phyloP scores from a whole-genome alignment of 1,284 basidiomycete genomes.

The Anthracocystis setariae region DNA sequence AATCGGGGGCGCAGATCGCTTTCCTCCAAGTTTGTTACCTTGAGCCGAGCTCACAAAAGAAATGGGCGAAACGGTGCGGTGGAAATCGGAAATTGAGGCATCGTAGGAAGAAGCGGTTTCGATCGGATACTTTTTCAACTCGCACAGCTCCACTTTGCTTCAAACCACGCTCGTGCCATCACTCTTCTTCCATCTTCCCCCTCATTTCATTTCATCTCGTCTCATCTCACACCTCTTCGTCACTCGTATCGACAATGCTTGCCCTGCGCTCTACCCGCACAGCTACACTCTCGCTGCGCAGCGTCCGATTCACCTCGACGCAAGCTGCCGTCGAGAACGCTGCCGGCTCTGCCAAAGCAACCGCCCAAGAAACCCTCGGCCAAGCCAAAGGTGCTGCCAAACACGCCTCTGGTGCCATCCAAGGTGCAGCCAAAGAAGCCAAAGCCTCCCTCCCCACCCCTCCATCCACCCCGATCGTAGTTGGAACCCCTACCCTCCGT shows the following conservation, averaged over 20 bases:
- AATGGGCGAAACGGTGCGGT: slow-evolving; percentile 1
- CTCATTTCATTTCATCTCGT: neutral
- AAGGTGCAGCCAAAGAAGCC: slow-evolving; percentile 21
- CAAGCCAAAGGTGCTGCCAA: slow-evolving; percentile 33
- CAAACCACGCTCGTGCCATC: slow-evolving; percentile 26
- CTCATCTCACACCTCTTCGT: neutral
- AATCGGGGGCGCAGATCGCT: too few species aligned
- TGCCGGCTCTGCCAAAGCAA: slow-evolving; percentile 9
- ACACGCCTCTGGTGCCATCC: slow-evolving; percentile 19
- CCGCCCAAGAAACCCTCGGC: slow-evolving; percentile 20
- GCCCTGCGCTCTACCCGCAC: slow-evolving; percentile 16
- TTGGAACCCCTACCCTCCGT: slow-evolving; percentile 35
- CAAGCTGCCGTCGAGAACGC: slow-evolving; percentile 29
- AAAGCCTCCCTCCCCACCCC: slow-evolving; percentile 21
- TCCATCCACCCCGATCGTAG: slow-evolving; percentile 37
- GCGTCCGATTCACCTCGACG: slow-evolving; percentile 13
- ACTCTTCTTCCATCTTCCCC: too few species aligned
- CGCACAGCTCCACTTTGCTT: slow-evolving; percentile 1
- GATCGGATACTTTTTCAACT: neutral
- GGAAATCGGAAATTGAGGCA: slow-evolving; percentile 25
- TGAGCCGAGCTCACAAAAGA: too few species aligned
- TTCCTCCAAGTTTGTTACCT: too few species aligned
- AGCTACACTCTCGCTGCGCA: neutral
- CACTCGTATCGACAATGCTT: slow-evolving; percentile 10
- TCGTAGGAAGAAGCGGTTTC: slow-evolving; percentile 2